phyloP scores from a whole-genome alignment of 257 asterid genomes.

The Fraxinus excelsior region DNA sequence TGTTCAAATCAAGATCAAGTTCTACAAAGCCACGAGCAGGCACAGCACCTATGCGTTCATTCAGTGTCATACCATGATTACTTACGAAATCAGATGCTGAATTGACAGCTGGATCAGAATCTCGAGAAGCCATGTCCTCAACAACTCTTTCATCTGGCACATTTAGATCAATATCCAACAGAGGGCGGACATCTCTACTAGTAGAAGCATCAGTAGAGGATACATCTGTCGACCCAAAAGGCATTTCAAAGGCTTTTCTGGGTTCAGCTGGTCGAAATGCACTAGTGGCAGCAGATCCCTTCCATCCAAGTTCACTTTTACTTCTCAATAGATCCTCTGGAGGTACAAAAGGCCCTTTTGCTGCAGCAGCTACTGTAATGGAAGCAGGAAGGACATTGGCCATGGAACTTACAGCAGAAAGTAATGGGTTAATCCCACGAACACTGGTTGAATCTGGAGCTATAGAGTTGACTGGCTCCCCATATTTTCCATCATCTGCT shows the following conservation, averaged over 20 bases:
- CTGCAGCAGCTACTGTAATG: slow-evolving; percentile 47
- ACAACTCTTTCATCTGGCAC: slow-evolving; percentile 54
- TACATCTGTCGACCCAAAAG: slow-evolving; percentile 4
- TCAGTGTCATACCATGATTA: slow-evolving; percentile 25
- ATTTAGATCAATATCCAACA: slow-evolving; percentile 56
- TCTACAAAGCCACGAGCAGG: slow-evolving; percentile 39
- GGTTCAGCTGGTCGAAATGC: slow-evolving; percentile 66
- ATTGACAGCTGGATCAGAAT: slow-evolving; percentile 31
- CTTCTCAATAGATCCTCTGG: slow-evolving; percentile 50
- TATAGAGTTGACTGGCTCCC: slow-evolving; percentile 27
- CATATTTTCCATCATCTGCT: slow-evolving; percentile 42
- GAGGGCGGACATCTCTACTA: slow-evolving; percentile 26
- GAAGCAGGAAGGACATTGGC: slow-evolving; percentile 37
- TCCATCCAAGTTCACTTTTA: slow-evolving; percentile 54
- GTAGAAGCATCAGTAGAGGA: slow-evolving; percentile 18
- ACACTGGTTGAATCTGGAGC: slow-evolving; percentile 31
- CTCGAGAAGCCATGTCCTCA: slow-evolving; percentile 45
- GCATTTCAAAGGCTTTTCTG: slow-evolving; percentile 36
- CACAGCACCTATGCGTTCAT: slow-evolving; percentile 31
- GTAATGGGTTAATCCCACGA: slow-evolving; percentile 40
- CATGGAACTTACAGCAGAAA: slow-evolving; percentile 34
- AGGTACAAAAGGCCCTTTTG: slow-evolving; percentile 50
- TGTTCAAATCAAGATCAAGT: slow-evolving; percentile 52
- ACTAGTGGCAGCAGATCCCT: slow-evolving; percentile 64
- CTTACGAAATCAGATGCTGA: slow-evolving; percentile 23